Percentiles rank a stretch among this genome's conserved stretches.
Conservation (phyloP, 176 grass and related monocot genomes). For the Phragmites australis region DNA sequence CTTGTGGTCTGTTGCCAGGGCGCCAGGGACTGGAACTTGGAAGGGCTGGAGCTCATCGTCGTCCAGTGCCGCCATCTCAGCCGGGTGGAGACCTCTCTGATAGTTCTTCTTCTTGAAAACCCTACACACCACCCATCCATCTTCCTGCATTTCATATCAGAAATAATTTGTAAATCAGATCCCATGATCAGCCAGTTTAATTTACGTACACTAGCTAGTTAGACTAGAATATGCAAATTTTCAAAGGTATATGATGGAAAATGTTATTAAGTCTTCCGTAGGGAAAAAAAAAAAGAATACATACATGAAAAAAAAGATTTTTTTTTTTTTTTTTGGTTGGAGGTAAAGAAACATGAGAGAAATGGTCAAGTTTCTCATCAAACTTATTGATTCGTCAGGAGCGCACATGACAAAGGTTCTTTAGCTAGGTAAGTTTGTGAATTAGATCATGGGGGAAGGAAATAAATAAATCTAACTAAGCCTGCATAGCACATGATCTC, state of each 20-base stretch:
- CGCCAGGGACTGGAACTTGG: neutral
- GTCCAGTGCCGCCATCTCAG: slow-evolving; percentile 39
- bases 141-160: slow-evolving; percentile 64
- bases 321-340: neutral
- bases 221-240: neutral
- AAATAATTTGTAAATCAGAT: slow-evolving; percentile 1
- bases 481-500: neutral
- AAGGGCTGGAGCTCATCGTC: slow-evolving; percentile 66
- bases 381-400: too few relatives aligned
- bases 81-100: slow-evolving; percentile 46
- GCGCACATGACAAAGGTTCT: neutral
- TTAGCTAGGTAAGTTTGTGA: neutral
- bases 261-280: neutral
- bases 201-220: neutral
- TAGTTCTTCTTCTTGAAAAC: slow-evolving; percentile 96
- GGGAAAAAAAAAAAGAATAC: too few relatives aligned
- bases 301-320: neutral
- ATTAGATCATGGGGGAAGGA: neutral
- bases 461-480: neutral
- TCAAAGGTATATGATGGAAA: neutral
- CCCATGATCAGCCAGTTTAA: neutral
- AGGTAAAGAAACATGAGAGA: neutral
- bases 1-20: slow-evolving; percentile 46
- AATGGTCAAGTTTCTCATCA: too few relatives aligned
- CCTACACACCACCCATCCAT: slow-evolving; percentile 98